Percentiles rank a stretch among this genome's conserved stretches.
These are phyloP conservation scores for Amylocarpus encephaloides DNA, from an alignment of 2,329 filamentous ascomycete genomes.

Conservation along the genomic window DNA sequence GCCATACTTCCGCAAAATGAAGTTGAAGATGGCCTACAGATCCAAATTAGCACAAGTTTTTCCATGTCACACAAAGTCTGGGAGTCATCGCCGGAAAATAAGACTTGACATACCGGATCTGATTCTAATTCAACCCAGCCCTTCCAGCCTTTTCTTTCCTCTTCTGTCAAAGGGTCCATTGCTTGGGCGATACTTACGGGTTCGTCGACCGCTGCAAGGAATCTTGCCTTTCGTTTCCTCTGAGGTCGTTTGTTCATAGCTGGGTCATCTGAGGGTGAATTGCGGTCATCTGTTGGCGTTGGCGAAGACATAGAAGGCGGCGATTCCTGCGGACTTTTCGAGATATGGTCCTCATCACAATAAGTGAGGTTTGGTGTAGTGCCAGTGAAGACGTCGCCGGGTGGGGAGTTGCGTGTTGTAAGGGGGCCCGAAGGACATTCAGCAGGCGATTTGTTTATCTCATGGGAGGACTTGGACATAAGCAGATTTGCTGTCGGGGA, in stretches of 20 bases:
- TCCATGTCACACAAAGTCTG: background rate
- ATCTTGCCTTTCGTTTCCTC: background rate
- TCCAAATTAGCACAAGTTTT: background rate
- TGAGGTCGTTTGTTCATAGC: background rate
- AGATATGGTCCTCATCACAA: no score
- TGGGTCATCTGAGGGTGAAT: background rate
- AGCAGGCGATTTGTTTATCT: no score
- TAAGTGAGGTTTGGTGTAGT: no score
- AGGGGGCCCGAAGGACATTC: no score
- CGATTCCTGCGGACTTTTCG: no score
- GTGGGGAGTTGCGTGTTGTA: no score
- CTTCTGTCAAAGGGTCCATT: constrained; percentile 41
- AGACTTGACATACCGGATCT: constrained; percentile 59
- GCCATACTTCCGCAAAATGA: constrained; percentile 73
- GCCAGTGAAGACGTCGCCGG: no score
- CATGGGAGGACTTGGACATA: no score
- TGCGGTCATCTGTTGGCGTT: background rate
- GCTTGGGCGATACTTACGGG: constrained; percentile 12
- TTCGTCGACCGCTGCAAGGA: no score
- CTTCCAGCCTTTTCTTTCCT: constrained; percentile 56
- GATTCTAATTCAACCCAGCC: constrained; percentile 85
- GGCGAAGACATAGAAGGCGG: background rate
- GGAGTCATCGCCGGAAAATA: background rate
- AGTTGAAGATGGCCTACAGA: constrained; percentile 71
- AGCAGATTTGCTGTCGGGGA: no score